Evolutionary conservation across 2,329 filamentous ascomycete genomes (phyloP).

Genomic region (Microcyclospora tardicrescens): DNA sequence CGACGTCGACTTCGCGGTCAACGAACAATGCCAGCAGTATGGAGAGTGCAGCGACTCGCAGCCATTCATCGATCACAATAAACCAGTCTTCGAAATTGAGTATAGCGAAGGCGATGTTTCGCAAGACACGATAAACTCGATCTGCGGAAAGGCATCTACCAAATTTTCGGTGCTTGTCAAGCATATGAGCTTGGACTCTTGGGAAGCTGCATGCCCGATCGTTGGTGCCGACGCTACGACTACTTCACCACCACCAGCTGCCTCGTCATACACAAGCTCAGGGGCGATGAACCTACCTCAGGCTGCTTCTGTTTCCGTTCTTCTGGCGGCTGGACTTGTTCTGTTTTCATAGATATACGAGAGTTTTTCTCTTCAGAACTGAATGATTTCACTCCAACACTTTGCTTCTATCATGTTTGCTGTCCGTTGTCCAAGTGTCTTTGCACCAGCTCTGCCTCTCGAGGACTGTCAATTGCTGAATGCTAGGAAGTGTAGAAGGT

Average conservation of each 20-base stretch:
- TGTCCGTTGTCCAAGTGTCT: too few species aligned
- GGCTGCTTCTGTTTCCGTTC: neutral
- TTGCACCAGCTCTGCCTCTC: too few species aligned
- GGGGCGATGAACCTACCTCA: neutral
- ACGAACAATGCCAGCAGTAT: conserved; percentile 55
- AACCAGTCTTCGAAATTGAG: conserved; percentile 63
- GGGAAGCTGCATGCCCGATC: neutral
- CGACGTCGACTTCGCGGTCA: conserved; percentile 52
- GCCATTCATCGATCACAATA: conserved; percentile 45
- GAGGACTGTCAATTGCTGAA: too few species aligned
- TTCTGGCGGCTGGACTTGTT: too few species aligned
- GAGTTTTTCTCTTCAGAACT: too few species aligned
- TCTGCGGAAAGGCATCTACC: neutral
- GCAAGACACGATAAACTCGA: neutral
- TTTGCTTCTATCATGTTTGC: too few species aligned
- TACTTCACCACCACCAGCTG: neutral
- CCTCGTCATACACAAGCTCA: neutral
- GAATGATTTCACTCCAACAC: too few species aligned
- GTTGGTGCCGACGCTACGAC: neutral
- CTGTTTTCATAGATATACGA: too few species aligned
- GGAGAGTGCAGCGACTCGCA: conserved; percentile 46
- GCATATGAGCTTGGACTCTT: neutral
- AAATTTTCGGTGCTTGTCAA: neutral
- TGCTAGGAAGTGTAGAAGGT: too few species aligned
- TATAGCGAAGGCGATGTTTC: conserved; percentile 39